Evolutionary conservation across 2,329 filamentous ascomycete genomes (phyloP).

Genomic region (Sordariomycetes sp.): DNA sequence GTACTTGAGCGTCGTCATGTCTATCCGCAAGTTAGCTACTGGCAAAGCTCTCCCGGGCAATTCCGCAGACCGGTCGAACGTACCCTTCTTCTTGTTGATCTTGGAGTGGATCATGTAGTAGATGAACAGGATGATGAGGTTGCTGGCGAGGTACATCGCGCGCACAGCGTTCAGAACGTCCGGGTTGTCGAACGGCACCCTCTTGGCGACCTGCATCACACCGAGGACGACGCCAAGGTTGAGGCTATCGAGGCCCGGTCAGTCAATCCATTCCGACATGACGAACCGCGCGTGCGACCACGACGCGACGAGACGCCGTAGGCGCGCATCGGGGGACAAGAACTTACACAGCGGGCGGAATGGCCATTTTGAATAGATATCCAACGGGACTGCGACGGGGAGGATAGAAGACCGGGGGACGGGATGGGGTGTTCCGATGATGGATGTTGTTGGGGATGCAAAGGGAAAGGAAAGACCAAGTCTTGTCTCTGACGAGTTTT

Average conservation of each 20-base stretch:
- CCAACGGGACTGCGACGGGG: background rate
- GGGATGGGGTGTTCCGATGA: background rate
- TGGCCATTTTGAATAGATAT: constrained; percentile 8
- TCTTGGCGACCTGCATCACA: constrained; percentile 98
- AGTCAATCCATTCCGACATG: background rate
- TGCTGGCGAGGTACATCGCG: constrained; percentile 41
- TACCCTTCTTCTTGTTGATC: constrained; percentile 98
- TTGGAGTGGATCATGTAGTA: constrained; percentile 75
- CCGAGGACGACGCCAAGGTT: constrained; percentile 91
- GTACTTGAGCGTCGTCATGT: constrained; percentile 96
- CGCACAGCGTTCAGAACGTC: constrained; percentile 42
- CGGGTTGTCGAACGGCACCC: constrained; percentile 83
- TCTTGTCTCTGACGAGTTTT: background rate
- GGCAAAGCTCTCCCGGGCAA: too few relatives aligned
- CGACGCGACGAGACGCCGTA: background rate
- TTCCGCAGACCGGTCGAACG: too few relatives aligned
- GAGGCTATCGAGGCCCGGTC: constrained; percentile 39
- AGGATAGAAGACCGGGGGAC: background rate
- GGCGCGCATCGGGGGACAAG: background rate
- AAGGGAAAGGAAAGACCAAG: background rate
- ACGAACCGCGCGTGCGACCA: background rate
- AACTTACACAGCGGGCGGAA: constrained; percentile 10
- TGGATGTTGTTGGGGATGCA: background rate
- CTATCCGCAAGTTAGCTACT: constrained; percentile 30
- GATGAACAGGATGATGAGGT: constrained; percentile 71